Evolutionary conservation across 2,329 filamentous ascomycete genomes (phyloP), one percentile per base, ranked within the genome.

Genomic region (Penicillium brevicompactum): DNA sequence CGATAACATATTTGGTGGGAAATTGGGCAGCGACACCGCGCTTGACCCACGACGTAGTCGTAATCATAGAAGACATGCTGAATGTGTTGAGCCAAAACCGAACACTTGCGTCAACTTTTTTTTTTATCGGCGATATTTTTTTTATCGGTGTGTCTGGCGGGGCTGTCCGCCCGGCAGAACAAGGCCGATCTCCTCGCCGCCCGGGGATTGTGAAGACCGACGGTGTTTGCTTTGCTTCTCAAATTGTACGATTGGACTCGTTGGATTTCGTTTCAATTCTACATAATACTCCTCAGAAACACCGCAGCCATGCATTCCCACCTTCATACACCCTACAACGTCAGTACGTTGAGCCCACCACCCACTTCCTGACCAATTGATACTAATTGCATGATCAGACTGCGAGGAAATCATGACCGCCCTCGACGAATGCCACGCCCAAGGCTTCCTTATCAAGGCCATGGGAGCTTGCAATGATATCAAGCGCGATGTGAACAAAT

Each of bases 401-500:
- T 99, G 94, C 83, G 91, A 93, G 75, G 92, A 96, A 65, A 86
- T 99, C 73, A 96, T 97, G 86, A 87, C 82, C 48, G 89, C 90
- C 46, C 90, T 99, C 64, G 94, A 97, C 70, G 91, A 97, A 80
- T 99, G 94, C 79, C 94, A 99, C 72, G 89, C 90, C 31, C 84
- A 84, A 56, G 94, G 94, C 51, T 99, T 99, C 77, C 77, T 99
- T 55, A 92, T 90, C 85, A 97, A 96, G 76, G 87, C 90, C 1
- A 79, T 91, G 58, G 94, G 94, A 53, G 91, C 89, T 80, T 99
- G 94, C 84, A 97, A 91, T 74, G 84, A 87, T 40, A 84, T 89
- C 59, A 99, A 99, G 76, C 82, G 85, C 41, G 81, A 91, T 55
- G 90, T 99, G 66, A 94, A 90, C 76, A 83, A 85, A 69, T 99